Evolutionary conservation across 2,329 filamentous ascomycete species (phyloP), one percentile per base, ranked within the genome.

Genomic region (Ustulina deusta): DNA sequence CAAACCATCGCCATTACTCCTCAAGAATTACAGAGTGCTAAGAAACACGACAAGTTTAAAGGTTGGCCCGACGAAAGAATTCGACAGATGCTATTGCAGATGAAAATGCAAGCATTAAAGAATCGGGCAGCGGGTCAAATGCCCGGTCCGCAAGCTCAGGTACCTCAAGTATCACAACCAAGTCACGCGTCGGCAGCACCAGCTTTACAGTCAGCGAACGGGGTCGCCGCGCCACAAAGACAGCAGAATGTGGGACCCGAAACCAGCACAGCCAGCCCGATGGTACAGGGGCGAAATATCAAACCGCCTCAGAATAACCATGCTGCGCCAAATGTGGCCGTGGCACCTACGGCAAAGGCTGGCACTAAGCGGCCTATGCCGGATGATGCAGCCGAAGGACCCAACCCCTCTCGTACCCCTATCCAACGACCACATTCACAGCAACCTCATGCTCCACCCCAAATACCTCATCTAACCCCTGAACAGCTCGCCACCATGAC

Each of bases 341-440:
- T 82, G 9, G 79, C 79, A 1, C 69, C 80, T 5, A 76, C 77
- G 9, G 75, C 78, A 29, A 87, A 84, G 75, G 83, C 79, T 38
- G 69, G 70, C 55, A 78, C 86, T 49, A 88, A 88, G 78, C 83
- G 86, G 0, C 79, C 84, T 3, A 85, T 79, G 59, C 77, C 80
- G 3, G 85, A 87, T 27, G 85, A 87, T 54, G 67, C 73, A 29
- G 70, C 74, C 9, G 77, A 78, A 59, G 71, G 71, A 25, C 65
- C 72, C 5, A 74, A 73, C 51, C 60, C 72, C 1, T 67, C 75
- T 11, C 66, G 46, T 22, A 69, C 68, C 4, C 68, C 75, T 6
- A 55, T 69, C 6, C 77, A 78, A 55, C 76, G 78, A 46, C 72
- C 77, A 5, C 61, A 64, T 6, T 75, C 77, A 20, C 78, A 79